Conservation (phyloP, 805 yeast species). For the Saccharomycopsis sp. region DNA sequence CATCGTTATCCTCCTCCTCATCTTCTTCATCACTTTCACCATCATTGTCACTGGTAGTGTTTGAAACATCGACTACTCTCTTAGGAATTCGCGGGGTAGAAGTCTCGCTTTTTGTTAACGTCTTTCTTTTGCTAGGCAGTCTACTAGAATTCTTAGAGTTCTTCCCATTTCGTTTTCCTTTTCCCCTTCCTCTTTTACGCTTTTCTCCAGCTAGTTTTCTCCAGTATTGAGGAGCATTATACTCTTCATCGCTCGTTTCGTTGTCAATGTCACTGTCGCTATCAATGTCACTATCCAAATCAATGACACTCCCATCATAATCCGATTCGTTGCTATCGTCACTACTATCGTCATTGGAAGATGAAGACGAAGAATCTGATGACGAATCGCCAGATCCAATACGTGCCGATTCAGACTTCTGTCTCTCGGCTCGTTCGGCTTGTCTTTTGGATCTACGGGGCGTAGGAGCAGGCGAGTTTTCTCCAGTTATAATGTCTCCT, state of each 20-base stretch:
- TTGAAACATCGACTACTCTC: constrained; percentile 7
- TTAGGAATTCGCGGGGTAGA: constrained; percentile 15
- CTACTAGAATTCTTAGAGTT: too few relatives aligned
- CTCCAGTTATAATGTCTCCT: constrained; percentile 14
- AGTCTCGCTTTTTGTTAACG: background rate
- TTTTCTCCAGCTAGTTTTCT: background rate
- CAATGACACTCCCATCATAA: constrained; percentile 15
- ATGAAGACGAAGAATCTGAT: background rate
- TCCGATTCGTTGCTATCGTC: constrained; percentile 3
- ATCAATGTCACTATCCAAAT: constrained; percentile 6
- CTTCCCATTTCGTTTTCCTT: background rate
- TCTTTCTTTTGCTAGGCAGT: background rate
- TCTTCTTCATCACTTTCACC: constrained; percentile 23
- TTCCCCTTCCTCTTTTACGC: background rate
- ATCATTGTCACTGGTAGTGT: constrained; percentile 9
- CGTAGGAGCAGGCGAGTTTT: constrained; percentile 3
- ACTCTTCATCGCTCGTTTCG: constrained; percentile 22
- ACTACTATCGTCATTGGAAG: constrained; percentile 20
- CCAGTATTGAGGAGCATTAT: constrained; percentile 23
- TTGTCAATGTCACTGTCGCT: constrained; percentile 27
- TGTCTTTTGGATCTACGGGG: background rate
- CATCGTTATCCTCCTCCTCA: constrained; percentile 22
- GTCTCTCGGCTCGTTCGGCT: background rate
- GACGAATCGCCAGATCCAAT: background rate
- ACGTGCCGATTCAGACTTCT: background rate